Conservation (phyloP, 2,329 filamentous ascomycete genomes). For the Ophiocordyceps camponoti-leonardi region DNA sequence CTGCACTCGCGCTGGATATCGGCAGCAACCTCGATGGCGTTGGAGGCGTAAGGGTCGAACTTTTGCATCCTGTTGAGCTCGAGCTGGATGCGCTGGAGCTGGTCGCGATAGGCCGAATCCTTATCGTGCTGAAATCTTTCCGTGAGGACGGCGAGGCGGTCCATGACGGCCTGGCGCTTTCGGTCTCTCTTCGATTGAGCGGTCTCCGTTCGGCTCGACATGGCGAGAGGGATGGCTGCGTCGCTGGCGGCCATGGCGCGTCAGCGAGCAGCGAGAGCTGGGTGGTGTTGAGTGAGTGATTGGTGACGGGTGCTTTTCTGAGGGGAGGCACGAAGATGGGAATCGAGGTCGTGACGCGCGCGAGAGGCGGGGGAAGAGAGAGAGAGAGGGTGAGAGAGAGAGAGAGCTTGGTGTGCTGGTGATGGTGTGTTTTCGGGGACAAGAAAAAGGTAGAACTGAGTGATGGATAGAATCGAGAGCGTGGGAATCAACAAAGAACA, state of each 20-base stretch:
- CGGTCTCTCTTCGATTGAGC: constrained; percentile 77
- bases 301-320: neutral
- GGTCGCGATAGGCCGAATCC: constrained; percentile 71
- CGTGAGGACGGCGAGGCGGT: constrained; percentile 60
- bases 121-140: constrained; percentile 65
- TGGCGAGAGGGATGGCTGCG: constrained; percentile 13
- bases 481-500: too few species aligned
- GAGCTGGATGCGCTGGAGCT: constrained; percentile 80
- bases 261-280: neutral
- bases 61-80: constrained; percentile 76
- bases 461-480: too few species aligned
- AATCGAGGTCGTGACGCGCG: too few species aligned
- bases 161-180: constrained; percentile 64
- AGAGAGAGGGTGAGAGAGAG: too few species aligned
- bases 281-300: neutral
- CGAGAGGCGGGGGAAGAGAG: too few species aligned
- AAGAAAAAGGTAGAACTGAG: too few species aligned
- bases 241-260: constrained; percentile 22
- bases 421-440: too few species aligned
- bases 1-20: constrained; percentile 40
- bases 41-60: constrained; percentile 62
- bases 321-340: neutral
- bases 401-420: too few species aligned
- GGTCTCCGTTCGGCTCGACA: constrained; percentile 16
- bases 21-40: constrained; percentile 55